Evolutionary conservation across 345 rosid genomes (phyloP).

Genomic region (Euphorbia tirucalli): DNA sequence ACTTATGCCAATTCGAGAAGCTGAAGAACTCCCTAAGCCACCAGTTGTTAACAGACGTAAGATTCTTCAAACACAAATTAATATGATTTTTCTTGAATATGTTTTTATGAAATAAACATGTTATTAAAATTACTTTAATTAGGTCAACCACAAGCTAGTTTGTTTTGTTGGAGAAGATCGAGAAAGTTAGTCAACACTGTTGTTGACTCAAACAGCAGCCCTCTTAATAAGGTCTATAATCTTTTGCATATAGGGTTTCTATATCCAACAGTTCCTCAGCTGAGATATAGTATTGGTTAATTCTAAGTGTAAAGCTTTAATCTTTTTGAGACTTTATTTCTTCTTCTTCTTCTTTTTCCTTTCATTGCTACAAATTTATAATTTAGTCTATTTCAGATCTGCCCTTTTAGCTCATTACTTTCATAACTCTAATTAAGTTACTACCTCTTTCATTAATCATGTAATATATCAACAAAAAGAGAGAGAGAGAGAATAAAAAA

Average conservation of each 20-base stretch:
- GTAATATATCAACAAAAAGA: too few species aligned
- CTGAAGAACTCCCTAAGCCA: slow-evolving; percentile 65
- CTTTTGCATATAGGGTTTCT: background rate
- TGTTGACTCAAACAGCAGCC: background rate
- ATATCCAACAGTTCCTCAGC: slow-evolving; percentile 9
- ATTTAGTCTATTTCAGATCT: slow-evolving; percentile 19
- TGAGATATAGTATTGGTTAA: slow-evolving; percentile 10
- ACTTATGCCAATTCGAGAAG: slow-evolving; percentile 48
- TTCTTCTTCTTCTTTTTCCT: slow-evolving; percentile 16
- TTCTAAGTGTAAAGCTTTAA: slow-evolving; percentile 3
- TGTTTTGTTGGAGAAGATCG: background rate
- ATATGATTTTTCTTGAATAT: background rate
- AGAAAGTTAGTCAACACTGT: background rate
- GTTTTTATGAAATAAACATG: too few species aligned
- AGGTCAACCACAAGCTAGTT: background rate
- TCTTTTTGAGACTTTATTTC: slow-evolving; percentile 9
- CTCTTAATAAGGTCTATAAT: background rate
- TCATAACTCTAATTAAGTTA: background rate
- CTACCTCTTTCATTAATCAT: too few species aligned
- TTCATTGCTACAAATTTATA: slow-evolving; percentile 4
- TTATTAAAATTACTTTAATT: too few species aligned
- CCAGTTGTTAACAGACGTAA: slow-evolving; percentile 82
- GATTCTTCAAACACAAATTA: slow-evolving; percentile 13
- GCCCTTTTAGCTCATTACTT: background rate
- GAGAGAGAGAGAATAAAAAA: too few species aligned